Evolutionary conservation across 164 flowering plant genomes (phyloP), one percentile per base, ranked within the genome.

Genomic region (Chloranthus sessilifolius): DNA sequence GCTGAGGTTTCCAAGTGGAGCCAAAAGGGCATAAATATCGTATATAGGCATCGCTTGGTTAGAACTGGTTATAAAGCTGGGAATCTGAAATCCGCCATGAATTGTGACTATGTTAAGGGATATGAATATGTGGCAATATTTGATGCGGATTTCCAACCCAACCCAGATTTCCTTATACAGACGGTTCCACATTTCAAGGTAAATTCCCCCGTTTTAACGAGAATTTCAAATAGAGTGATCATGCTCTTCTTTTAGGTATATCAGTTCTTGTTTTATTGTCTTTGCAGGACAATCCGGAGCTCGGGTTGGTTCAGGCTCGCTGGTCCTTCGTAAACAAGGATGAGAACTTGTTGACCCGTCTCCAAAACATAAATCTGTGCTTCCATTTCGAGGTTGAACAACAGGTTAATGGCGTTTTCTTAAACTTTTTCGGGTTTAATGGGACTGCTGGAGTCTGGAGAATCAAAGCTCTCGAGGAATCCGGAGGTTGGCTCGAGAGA

Each of bases 401-500:
- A 65, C 98, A 91, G 64, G 98, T 91, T 8, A 91, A 91, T 71
- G 88, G 98, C 7, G 69, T 78, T 43, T 91, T 91, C 68, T 17
- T 91, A 2, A 82, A 88, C 52, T 91, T 91, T 78, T 91, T 91
- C 47, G 98, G 98, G 40, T 91, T 91, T 53, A 91, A 91, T 74
- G 98, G 98, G 35, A 91, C 98, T 24, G 98, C 98, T 31, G 98
- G 98, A 17, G 96, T 91, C 19, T 91, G 98, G 98, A 81, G 98
- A 58, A 88, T 83, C 5, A 85, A 77, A 69, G 90, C 98, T 24
- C 71, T 91, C 58, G 98, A 91, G 64, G 92, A 88, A 1, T 59
- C 95, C 10, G 98, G 98, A 59, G 98, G 98, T 5, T 91, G 98
- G 98, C 63, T 91, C 67, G 98, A 91, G 71, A 75, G 98, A 67